Evolutionary conservation across 2,329 filamentous ascomycete genomes (phyloP).

Genomic region (Talaromyces sp.): DNA sequence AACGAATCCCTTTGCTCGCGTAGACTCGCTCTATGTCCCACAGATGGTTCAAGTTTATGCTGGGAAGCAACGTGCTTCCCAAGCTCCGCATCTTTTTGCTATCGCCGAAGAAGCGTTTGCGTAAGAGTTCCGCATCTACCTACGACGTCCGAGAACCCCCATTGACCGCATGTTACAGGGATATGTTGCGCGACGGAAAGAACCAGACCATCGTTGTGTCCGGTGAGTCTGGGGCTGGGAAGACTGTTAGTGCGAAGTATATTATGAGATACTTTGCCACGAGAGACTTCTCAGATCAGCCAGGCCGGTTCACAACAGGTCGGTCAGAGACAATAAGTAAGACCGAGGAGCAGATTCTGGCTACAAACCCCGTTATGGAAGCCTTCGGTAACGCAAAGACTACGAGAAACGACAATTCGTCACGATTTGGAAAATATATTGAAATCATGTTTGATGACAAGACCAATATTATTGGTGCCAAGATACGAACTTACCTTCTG

Average conservation of each 20-base stretch:
- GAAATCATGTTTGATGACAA: slow-evolving; percentile 98
- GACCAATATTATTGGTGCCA: slow-evolving; percentile 95
- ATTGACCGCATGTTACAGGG: slow-evolving; percentile 47
- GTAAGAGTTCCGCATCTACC: slow-evolving; percentile 50
- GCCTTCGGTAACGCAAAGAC: slow-evolving; percentile 99
- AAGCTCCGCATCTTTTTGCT: slow-evolving; percentile 95
- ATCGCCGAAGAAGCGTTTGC: slow-evolving; percentile 98
- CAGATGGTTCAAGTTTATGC: slow-evolving; percentile 99
- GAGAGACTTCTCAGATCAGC: slow-evolving; percentile 85
- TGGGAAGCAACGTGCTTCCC: slow-evolving; percentile 90
- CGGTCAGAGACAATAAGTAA: slow-evolving; percentile 81
- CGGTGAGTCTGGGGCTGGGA: slow-evolving; percentile 95
- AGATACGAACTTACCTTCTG: slow-evolving; percentile 91
- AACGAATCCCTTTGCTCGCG: slow-evolving; percentile 93
- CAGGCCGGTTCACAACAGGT: slow-evolving; percentile 70
- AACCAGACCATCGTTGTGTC: slow-evolving; percentile 99
- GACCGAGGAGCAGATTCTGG: slow-evolving; percentile 96
- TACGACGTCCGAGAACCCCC: slow-evolving; percentile 21
- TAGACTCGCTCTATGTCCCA: slow-evolving; percentile 96
- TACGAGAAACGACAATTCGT: slow-evolving; percentile 99
- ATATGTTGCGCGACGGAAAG: slow-evolving; percentile 92
- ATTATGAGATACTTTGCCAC: slow-evolving; percentile 99
- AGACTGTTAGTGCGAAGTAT: slow-evolving; percentile 98
- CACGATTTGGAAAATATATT: slow-evolving; percentile 98
- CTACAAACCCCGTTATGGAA: slow-evolving; percentile 99